These are phyloP conservation scores for Claviceps quebecensis DNA, from an alignment of 2,329 filamentous ascomycete genomes.

Conservation along the genomic window DNA sequence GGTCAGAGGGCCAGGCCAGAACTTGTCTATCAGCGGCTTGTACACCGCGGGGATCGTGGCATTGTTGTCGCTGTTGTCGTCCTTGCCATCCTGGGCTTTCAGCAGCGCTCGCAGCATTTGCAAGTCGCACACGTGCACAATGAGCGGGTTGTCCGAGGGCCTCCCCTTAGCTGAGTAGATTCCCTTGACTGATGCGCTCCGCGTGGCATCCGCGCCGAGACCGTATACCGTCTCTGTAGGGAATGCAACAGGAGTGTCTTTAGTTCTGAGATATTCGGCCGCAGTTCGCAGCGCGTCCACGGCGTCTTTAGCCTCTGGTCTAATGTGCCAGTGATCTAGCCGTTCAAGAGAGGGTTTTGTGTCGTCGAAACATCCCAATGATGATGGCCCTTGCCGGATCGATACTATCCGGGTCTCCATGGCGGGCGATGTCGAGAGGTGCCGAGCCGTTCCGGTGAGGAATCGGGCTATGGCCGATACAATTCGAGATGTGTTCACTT, in stretches of 20 bases:
- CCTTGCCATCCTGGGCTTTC: neutral
- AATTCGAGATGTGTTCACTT: slow-evolving; percentile 11
- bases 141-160: slow-evolving; percentile 88
- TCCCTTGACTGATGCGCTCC: slow-evolving; percentile 68
- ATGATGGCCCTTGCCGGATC: slow-evolving; percentile 16
- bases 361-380: slow-evolving; percentile 21
- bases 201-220: slow-evolving; percentile 87
- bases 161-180: slow-evolving; percentile 86
- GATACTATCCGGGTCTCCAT: slow-evolving; percentile 29
- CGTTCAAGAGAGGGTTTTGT: slow-evolving; percentile 14
- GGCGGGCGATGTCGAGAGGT: slow-evolving; percentile 2
- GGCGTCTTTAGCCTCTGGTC: slow-evolving; percentile 15
- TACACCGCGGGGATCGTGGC: slow-evolving; percentile 60
- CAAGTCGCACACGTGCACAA: slow-evolving; percentile 78
- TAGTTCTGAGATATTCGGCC: slow-evolving; percentile 48
- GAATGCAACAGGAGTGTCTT: slow-evolving; percentile 73
- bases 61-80: slow-evolving; percentile 10
- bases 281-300: slow-evolving; percentile 43
- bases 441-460: neutral
- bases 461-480: slow-evolving; percentile 10
- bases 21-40: slow-evolving; percentile 58
- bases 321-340: slow-evolving; percentile 30
- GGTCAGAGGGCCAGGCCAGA: slow-evolving; percentile 92
- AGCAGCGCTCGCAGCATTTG: slow-evolving; percentile 58
- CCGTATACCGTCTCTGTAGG: slow-evolving; percentile 98